Conservation (phyloP, 2,329 filamentous ascomycete genomes). For the Dactylellina haptotyla region DNA sequence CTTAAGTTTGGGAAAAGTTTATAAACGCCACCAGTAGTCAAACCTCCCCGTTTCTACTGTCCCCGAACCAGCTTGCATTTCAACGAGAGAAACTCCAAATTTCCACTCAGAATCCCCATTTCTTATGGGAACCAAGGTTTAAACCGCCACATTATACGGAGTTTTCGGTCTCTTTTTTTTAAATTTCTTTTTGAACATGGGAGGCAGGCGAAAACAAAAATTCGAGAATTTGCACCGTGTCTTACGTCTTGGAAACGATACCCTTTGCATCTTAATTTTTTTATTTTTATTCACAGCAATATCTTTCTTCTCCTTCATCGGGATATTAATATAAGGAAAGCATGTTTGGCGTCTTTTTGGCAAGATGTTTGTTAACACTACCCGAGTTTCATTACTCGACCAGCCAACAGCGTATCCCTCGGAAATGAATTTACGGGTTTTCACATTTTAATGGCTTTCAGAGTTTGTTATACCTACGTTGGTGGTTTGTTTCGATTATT, state of each 20-base stretch:
- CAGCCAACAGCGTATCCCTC: neutral
- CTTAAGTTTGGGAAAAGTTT: slow-evolving; percentile 4
- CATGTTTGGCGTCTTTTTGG: neutral
- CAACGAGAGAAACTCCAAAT: slow-evolving; percentile 18
- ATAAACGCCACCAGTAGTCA: slow-evolving; percentile 32
- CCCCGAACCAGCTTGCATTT: slow-evolving; percentile 3
- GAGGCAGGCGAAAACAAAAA: slow-evolving; percentile 10
- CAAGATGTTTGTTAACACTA: neutral
- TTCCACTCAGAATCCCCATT: slow-evolving; percentile 22
- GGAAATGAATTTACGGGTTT: slow-evolving; percentile 20
- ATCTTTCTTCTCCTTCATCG: slow-evolving; percentile 6
- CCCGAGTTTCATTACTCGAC: slow-evolving; percentile 3
- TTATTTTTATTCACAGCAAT: slow-evolving; percentile 26
- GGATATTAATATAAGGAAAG: slow-evolving; percentile 18
- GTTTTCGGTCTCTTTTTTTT: slow-evolving; percentile 31
- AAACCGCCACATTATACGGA: slow-evolving; percentile 21
- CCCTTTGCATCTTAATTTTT: slow-evolving; percentile 35
- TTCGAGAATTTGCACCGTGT: slow-evolving; percentile 12
- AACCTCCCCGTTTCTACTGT: neutral
- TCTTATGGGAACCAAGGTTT: slow-evolving; percentile 7
- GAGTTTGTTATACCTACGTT: slow-evolving; percentile 31
- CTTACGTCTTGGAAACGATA: slow-evolving; percentile 42
- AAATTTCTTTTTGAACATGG: slow-evolving; percentile 24
- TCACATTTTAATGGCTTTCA: slow-evolving; percentile 28
- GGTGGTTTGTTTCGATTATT: slow-evolving; percentile 1